Evolutionary conservation across 106 monocot genomes (phyloP), one percentile per base, ranked within the genome.

Genomic region (Chionographis japonica): DNA sequence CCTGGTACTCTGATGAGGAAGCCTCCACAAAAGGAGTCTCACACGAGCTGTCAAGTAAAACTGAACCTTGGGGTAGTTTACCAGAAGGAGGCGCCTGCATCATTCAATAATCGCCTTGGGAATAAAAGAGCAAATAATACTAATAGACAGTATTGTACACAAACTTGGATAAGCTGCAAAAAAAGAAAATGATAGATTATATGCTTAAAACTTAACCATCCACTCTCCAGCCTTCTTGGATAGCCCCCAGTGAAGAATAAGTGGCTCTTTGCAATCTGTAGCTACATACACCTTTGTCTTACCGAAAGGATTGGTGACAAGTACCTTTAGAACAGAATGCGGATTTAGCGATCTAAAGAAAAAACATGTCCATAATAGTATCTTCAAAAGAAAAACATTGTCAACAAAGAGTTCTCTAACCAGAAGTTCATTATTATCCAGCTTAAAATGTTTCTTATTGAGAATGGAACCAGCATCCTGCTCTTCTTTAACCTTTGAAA

Each of bases 241-340:
- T 67, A 92, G 70, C 40, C 71, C 86, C 97, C 97, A 98, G 72
- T 98, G 97, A 83, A 98, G 90, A 73, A 85, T 72, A 74, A 89
- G 79, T 54, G 86, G 83, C 17, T 65, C 81, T 60, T 74, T 56
- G 7, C 49, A 67, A 81, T 89, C 80, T 38, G 92, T 89, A 56
- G 80, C 89, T 68, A 98, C 13, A 83, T 72, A 72, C 81, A 90
- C 80, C 74, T 85, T 92, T 54, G 53, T 85, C 65, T 89, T 92
- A 70, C 77, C 85, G 65, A 20, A 35, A 60, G 72, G 36, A 60
- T 79, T 70, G 74, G 73, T 76, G 60, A 90, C 77, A 62, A 90
- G 76, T 40, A 78, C 87, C 95, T 95, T 77, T 40, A 79, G 71
- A 59, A 50, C 36, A 50, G 35, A 40, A 77, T 74, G 37, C 37